phyloP scores from a whole-genome alignment of 2,329 filamentous ascomycete species.

The Didymosphaeria variabile region DNA sequence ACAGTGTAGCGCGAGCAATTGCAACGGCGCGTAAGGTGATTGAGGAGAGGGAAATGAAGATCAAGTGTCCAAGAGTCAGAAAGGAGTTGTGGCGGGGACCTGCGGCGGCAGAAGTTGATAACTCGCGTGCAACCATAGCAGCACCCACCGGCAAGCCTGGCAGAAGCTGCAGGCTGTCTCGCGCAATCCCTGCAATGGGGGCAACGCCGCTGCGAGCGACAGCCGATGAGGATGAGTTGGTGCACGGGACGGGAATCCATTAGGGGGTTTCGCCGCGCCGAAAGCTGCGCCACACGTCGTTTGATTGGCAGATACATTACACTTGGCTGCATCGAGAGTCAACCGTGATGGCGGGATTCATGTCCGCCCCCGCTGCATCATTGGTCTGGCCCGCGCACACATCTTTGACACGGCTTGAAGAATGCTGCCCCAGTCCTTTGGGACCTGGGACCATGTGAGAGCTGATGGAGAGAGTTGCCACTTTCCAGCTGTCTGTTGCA shows the following conservation, averaged over 20 bases:
- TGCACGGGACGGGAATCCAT: conserved; percentile 9
- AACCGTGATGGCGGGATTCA: conserved; percentile 17
- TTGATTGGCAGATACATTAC: conserved; percentile 17
- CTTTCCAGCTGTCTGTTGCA: not conserved
- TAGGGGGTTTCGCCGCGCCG: conserved; percentile 12
- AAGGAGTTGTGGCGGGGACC: conserved; percentile 13
- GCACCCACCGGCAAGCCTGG: conserved; percentile 10
- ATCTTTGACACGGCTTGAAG: conserved; percentile 3
- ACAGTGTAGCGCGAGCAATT: conserved; percentile 10
- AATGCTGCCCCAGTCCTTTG: conserved; percentile 1
- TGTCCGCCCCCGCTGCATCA: conserved; percentile 9
- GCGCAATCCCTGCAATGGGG: conserved; percentile 24
- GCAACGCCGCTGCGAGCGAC: conserved; percentile 16
- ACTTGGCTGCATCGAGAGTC: conserved; percentile 5
- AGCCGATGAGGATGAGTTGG: conserved; percentile 15
- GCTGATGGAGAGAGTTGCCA: not conserved
- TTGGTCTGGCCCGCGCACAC: not conserved
- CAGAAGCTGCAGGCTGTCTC: conserved; percentile 22
- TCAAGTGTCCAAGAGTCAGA: conserved; percentile 13
- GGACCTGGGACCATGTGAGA: not conserved
- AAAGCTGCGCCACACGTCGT: conserved; percentile 14
- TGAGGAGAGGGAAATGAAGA: conserved; percentile 9
- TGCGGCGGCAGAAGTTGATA: conserved; percentile 6
- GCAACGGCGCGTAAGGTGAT: conserved; percentile 4
- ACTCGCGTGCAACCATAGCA: conserved; percentile 10